Conservation (phyloP, 129 eudicot genomes). For the Logfia minima region DNA sequence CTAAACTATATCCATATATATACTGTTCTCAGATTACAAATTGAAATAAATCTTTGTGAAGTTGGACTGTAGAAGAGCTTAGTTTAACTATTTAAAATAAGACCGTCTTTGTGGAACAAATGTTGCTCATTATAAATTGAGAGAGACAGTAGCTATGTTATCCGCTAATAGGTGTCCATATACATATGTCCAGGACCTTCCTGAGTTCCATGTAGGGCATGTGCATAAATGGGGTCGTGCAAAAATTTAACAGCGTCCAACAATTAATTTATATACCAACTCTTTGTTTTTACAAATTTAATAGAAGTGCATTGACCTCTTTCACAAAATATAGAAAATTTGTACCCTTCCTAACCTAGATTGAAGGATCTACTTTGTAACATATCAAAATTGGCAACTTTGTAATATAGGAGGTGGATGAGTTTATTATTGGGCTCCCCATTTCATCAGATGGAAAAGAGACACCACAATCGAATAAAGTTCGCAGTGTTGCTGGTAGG, state of each 20-base stretch:
- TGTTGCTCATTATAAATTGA: not conserved
- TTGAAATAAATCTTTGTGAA: not conserved
- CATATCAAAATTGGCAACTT: conserved; percentile 4
- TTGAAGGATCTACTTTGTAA: not conserved
- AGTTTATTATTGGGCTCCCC: conserved; percentile 88
- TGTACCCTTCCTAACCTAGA: not conserved
- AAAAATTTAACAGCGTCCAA: not conserved
- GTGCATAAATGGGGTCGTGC: not conserved
- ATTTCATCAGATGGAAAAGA: conserved; percentile 67
- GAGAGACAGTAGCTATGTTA: not conserved
- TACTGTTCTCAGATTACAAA: not conserved
- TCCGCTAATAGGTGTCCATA: too few relatives aligned
- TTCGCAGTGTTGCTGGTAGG: conserved; percentile 18
- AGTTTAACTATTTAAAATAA: not conserved
- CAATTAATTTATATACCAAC: not conserved
- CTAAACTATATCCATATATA: not conserved
- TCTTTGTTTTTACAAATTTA: too few relatives aligned
- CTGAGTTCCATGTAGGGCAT: too few relatives aligned
- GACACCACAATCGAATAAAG: conserved; percentile 60
- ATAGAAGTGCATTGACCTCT: not conserved
- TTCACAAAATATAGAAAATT: not conserved
- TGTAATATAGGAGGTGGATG: conserved; percentile 80
- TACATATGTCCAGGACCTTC: too few relatives aligned
- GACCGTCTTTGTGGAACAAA: not conserved
- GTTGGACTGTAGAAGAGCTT: not conserved